Evolutionary conservation across 2,329 filamentous ascomycete species (phyloP), one percentile per base, ranked within the genome.

Genomic region (Botrytis elliptica): DNA sequence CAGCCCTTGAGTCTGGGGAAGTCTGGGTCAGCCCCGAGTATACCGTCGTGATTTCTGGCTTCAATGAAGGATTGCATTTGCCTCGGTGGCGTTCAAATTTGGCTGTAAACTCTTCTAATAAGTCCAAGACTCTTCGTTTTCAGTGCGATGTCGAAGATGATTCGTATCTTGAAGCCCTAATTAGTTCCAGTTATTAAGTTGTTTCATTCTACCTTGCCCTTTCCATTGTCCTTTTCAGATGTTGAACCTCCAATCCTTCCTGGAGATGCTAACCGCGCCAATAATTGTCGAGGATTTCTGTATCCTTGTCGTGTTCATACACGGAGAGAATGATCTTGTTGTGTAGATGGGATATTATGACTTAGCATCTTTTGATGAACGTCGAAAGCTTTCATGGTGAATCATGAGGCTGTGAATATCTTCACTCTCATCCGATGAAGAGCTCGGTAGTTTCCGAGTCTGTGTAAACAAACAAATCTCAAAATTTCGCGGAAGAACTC

Each of bases 361-460:
- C 7, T 40, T 55, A 8, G 16, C 25, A 40, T 55, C 8, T 40
- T 55, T 40, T 22, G 8, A 9, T 42, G 25, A 20, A 40, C 1
- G 14, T 52, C 16, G 12, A 18, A 55, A 33, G 46, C 38, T 40
- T 36, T 10, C 65, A 55, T 55, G 25, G 65, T 29, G 46, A 68
- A 57, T 64, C 20, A 44, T 10, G 10, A 65, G 63, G 29, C 42
- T 46, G 8, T 65, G 42, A 36, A 68, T 55, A 42, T 55, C 25
- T 16, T 40, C 65, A 68, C 25, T 55, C 33, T 55, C 46, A n/a
- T 55, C 65, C 10, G 65, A 68, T 22, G 33, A 55, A 22, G 46
- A 68, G 46, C 65, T 68, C 46, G 65, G 36, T n/a, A 68, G 65
- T 68, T 55, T 20, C 33, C 46, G 22, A 68, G 65, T 20, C 33